A percentile compares a stretch with the other conserved stretches of the same genome.
phyloP scores from a whole-genome alignment of 2,329 filamentous ascomycete species.

The Pezicula radicicola region DNA sequence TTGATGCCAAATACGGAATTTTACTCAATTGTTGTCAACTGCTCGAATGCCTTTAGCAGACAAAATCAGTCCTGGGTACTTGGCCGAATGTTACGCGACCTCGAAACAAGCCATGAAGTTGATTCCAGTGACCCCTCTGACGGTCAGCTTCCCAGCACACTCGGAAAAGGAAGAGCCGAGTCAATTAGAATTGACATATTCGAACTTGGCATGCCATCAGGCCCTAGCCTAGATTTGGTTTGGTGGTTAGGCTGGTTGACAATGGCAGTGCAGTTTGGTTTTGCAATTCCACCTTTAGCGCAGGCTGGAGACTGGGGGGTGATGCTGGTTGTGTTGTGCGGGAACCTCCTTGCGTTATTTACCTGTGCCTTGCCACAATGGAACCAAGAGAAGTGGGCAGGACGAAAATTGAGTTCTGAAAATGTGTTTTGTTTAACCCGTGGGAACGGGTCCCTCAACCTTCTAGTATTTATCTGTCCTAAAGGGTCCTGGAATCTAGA shows the following conservation, averaged over 20 bases:
- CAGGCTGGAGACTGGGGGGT: slow-evolving; percentile 13
- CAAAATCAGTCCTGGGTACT: slow-evolving; percentile 11
- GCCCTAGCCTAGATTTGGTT: not conserved
- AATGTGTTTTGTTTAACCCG: slow-evolving; percentile 8
- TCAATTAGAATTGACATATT: slow-evolving; percentile 10
- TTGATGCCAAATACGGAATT: no score
- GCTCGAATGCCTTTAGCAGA: slow-evolving; percentile 6
- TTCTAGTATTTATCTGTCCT: no score
- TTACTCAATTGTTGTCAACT: no score
- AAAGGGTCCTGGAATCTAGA: no score
- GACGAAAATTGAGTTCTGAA: not conserved
- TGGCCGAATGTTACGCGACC: not conserved
- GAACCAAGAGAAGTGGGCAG: slow-evolving; percentile 17
- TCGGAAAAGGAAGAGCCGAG: slow-evolving; percentile 3
- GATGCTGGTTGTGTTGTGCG: slow-evolving; percentile 9
- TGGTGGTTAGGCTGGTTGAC: slow-evolving; percentile 7
- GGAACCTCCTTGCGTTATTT: slow-evolving; percentile 4
- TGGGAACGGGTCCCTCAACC: no score
- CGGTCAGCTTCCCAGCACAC: slow-evolving; percentile 13
- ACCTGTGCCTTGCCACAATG: slow-evolving; percentile 13
- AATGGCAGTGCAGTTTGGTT: slow-evolving; percentile 7
- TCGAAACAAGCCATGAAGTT: not conserved
- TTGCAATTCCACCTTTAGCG: slow-evolving; percentile 10
- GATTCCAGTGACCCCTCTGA: not conserved
- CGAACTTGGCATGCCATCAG: not conserved